Evolutionary conservation across 176 grass and related monocot species (phyloP).

Genomic region (Typha latifolia): DNA sequence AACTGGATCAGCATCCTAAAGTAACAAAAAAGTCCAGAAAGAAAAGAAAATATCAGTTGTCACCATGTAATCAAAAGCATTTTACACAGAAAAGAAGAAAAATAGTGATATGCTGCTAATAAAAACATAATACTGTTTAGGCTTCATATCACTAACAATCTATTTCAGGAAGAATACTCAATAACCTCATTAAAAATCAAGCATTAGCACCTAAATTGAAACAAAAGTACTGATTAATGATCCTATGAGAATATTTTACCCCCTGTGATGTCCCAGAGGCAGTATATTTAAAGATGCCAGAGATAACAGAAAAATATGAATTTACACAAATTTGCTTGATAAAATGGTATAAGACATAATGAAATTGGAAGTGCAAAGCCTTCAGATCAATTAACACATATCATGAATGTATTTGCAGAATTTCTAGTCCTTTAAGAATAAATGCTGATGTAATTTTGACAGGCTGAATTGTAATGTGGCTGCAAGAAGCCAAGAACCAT

Average conservation of each 20-base stretch:
- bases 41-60: slow-evolving; percentile 25
- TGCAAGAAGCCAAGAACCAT: too few relatives aligned
- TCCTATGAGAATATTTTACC: not conserved
- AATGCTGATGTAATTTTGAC: too few relatives aligned
- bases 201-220: not conserved
- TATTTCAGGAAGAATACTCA: not conserved
- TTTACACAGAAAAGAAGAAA: slow-evolving; percentile 19
- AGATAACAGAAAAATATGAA: not conserved
- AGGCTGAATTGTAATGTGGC: too few relatives aligned
- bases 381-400: too few relatives aligned
- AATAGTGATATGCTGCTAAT: not conserved
- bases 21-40: slow-evolving; percentile 7
- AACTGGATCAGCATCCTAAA: slow-evolving; percentile 83
- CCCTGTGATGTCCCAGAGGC: not conserved
- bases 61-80: slow-evolving; percentile 1
- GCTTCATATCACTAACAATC: not conserved
- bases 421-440: too few relatives aligned
- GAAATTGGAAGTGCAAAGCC: too few relatives aligned
- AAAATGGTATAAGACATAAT: too few relatives aligned
- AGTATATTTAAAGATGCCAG: not conserved
- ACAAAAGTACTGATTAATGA: not conserved
- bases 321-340: not conserved
- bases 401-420: too few relatives aligned
- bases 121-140: not conserved
- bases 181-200: not conserved